Evolutionary conservation across 1,284 basidiomycete species (phyloP).

Genomic region (Amylostereum areolatum): DNA sequence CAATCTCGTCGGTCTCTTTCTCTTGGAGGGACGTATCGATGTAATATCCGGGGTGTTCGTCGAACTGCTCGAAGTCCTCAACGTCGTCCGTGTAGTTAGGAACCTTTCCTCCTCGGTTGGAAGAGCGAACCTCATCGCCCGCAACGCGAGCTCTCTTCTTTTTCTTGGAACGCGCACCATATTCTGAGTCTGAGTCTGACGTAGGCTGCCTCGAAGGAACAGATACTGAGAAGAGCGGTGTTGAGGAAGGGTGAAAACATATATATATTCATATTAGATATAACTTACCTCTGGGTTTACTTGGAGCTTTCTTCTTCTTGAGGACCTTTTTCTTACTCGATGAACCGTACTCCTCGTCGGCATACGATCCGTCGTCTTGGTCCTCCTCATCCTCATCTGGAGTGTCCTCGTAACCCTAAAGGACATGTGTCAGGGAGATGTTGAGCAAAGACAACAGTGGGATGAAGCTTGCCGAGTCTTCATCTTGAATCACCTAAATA

Average conservation of each 20-base stretch:
- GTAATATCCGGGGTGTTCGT: conserved; percentile 54
- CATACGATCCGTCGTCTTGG: conserved; percentile 71
- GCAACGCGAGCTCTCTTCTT: conserved; percentile 65
- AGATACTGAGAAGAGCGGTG: conserved; percentile 22
- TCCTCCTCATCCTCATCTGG: conserved; percentile 42
- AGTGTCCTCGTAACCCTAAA: conserved; percentile 63
- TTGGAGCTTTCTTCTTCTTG: conserved; percentile 59
- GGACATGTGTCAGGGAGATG: conserved; percentile 15
- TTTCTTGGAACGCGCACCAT: conserved; percentile 81
- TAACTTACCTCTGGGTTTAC: conserved; percentile 56
- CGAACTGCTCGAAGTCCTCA: conserved; percentile 76
- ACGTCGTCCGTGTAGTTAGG: conserved; percentile 85
- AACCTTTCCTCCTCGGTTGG: conserved; percentile 74
- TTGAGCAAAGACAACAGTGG: conserved; percentile 17
- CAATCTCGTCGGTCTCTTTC: conserved; percentile 84
- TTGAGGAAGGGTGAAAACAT: conserved; percentile 1
- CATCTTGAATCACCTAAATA: conserved; percentile 43
- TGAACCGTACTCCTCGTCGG: conserved; percentile 61
- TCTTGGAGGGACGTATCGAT: conserved; percentile 43
- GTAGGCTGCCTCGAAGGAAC: conserved; percentile 43
- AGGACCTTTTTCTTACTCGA: conserved; percentile 50
- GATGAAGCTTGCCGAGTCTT: conserved; percentile 55
- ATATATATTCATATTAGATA: not conserved
- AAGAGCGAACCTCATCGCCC: conserved; percentile 70
- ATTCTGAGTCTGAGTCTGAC: conserved; percentile 85